Evolutionary conservation across 1,139 yeast genomes (phyloP), one percentile per base, ranked within the genome.

Genomic region (Meyerozyma athensensis): DNA sequence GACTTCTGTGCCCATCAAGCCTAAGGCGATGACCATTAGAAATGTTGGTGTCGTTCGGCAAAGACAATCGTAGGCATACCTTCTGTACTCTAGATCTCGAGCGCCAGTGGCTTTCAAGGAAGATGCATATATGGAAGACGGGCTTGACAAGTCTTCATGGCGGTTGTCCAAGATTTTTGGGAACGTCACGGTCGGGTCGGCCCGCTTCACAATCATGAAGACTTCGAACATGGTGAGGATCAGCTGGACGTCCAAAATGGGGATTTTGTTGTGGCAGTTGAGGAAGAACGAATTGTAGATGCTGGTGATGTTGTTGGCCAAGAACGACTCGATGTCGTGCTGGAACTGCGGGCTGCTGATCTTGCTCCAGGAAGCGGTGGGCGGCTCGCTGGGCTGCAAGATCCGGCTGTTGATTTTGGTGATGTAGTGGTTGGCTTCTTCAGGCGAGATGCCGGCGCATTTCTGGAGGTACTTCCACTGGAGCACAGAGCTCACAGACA

Each of bases 221-320:
- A 57, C 52, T 38, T 62, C 66, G 23, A 66, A 47, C 18, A 54
- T 49, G 40, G 63, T 70, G 35, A 65, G 45, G 26, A 66, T 52
- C 26, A 52, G 54, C 20, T 59, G 47, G 21, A 57, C 53, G 41
- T 65, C 67, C 14, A 66, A 43, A 7, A 63, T 54, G 2, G 72
- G 72, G 7, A 61, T 47, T 41, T 65, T 65, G 2, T 68, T 53
- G 44, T 64, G 65, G 36, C 63, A 60, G 42, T 64, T 61, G 19
- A 61, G 46, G 39, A 66, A 57, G 38, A 59, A 66, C 9, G 68
- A 61, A 41, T 61, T 63, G 26, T 63, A 31, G 17, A 19, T 8
- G 34, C n/a, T n/a, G 24, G 13, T 9, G 7, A 20, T n/a, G 33
- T 36, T 39, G 19, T 36, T 6, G 6, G 16, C 19, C 13, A 36